A percentile compares a stretch with the other conserved stretches of the same genome.
Conservation (phyloP, 805 yeast species). For the Danielia reshetovae region DNA sequence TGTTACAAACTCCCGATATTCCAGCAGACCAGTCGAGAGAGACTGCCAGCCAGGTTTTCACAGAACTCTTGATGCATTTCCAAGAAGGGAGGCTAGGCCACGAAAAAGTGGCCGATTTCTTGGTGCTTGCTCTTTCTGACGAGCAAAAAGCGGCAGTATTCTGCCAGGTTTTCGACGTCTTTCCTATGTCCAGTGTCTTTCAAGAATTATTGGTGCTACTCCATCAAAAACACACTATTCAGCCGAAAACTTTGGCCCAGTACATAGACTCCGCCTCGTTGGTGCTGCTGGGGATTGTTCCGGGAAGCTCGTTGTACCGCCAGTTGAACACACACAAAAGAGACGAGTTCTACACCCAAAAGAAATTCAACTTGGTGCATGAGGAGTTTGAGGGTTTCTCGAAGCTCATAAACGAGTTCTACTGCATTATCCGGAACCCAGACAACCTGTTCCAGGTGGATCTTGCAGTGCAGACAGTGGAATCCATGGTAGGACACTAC, state of each 20-base stretch:
- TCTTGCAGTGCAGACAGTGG: slow-evolving; percentile 45
- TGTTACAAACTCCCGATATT: slow-evolving; percentile 24
- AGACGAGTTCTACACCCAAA: slow-evolving; percentile 45
- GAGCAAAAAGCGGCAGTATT: slow-evolving; percentile 31
- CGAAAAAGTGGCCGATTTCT: slow-evolving; percentile 19
- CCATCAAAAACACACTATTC: slow-evolving; percentile 22
- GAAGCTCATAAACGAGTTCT: slow-evolving; percentile 50
- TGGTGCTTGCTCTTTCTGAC: slow-evolving; percentile 25
- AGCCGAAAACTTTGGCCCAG: slow-evolving; percentile 29
- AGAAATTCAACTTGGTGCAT: slow-evolving; percentile 60
- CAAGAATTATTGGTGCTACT: slow-evolving; percentile 21
- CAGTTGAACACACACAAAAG: slow-evolving; percentile 34
- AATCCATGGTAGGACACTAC: slow-evolving; percentile 67
- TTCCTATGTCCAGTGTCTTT: slow-evolving; percentile 25
- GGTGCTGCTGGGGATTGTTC: slow-evolving; percentile 25
- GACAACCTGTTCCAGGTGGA: slow-evolving; percentile 40
- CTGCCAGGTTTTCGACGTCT: slow-evolving; percentile 37
- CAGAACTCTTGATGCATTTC: slow-evolving; percentile 28
- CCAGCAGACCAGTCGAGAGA: slow-evolving; percentile 14
- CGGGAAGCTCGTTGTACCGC: slow-evolving; percentile 31
- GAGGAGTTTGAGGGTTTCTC: slow-evolving; percentile 82
- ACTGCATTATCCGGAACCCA: slow-evolving; percentile 36
- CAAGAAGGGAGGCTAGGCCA: slow-evolving; percentile 18
- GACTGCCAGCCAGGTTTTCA: slow-evolving; percentile 24
- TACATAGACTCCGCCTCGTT: slow-evolving; percentile 28